phyloP scores from a whole-genome alignment of 2,329 filamentous ascomycete species.

The Beauveria sp. region DNA sequence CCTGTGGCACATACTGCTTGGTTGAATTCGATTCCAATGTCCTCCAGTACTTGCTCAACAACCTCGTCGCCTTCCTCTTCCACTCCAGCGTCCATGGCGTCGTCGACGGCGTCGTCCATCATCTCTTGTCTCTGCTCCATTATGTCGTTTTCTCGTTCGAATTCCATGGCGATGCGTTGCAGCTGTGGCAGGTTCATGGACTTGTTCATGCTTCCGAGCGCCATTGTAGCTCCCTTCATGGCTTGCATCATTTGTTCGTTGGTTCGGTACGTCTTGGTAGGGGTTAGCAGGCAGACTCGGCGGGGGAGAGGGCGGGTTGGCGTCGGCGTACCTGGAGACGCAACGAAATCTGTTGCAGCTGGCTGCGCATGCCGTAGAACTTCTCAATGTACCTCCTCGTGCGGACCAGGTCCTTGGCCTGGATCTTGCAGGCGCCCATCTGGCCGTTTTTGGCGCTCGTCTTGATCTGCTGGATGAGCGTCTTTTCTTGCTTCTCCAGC shows the following conservation, averaged over 20 bases:
- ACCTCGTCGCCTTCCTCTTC: conserved; percentile 97
- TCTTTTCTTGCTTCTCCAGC: conserved; percentile 98
- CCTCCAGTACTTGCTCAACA: conserved; percentile 91
- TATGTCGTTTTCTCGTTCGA: conserved; percentile 96
- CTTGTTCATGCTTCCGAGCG: conserved; percentile 93
- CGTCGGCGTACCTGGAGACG: conserved; percentile 67
- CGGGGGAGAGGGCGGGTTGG: background rate
- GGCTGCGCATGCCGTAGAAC: conserved; percentile 96
- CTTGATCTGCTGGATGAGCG: conserved; percentile 90
- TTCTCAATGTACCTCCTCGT: conserved; percentile 94
- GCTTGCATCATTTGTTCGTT: conserved; percentile 99
- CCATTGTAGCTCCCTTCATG: conserved; percentile 94
- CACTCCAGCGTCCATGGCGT: conserved; percentile 81
- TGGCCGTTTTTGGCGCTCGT: conserved; percentile 97
- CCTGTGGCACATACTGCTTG: conserved; percentile 60
- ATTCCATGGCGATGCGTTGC: conserved; percentile 97
- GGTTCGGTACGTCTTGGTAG: conserved; percentile 75
- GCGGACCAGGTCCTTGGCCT: conserved; percentile 91
- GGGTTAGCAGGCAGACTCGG: background rate
- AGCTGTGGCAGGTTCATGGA: conserved; percentile 95
- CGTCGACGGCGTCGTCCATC: conserved; percentile 99
- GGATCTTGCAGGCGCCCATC: conserved; percentile 97
- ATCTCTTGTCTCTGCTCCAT: conserved; percentile 99
- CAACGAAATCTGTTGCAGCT: conserved; percentile 90
- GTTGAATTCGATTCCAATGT: conserved; percentile 90